Base-by-base conservation (phyloP, 2,329 filamentous ascomycete genomes). In the Polytolypa hystricis region DNA sequence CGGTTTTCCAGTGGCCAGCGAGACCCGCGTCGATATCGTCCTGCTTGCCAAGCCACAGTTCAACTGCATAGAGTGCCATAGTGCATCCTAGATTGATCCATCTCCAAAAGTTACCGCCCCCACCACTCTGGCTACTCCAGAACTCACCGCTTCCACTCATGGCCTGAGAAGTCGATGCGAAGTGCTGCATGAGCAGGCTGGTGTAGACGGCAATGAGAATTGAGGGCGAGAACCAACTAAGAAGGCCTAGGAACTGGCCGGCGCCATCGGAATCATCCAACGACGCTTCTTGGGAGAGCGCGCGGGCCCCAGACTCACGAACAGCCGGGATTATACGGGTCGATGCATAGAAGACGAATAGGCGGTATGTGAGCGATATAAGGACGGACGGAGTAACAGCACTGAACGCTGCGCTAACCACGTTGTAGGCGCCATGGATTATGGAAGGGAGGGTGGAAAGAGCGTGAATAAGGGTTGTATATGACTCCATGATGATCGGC, bases 401-500 rank as follows among this genome's bases (percentile, higher is more conserved):
- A 61, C 91, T 85, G 55, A 96, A 83, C 15, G 91, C 91, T 8
- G 89, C 87, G 40, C 87, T 79, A 47, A 95, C 75, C 51, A 96
- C 84, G 44, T 79, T 84, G 51, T 93, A 80, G 0, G 79, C 81
- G 0, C 84, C 87, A 58, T 84, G 82, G 3, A 93, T 77, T 18
- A 83, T 86, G 3, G 74, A 80, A 2, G 85, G 89, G n/a, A 94
- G 69, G 3, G 79, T 81, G 38, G 84, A 82, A 25, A 96, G 67
- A 31, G 87, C 74, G 49, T 93, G 84, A 31, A 95, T 69, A 29
- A 96, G 67, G 1, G 89, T 95, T 17, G 86, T 89, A 61, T 95
- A 96, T 5, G 87, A 95, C 4, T 89, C 91, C 89, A 96, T 96
- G 58, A 98, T 89, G 46, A 96, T 86, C 1, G 91, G 91, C 10